A percentile compares a stretch with the other conserved stretches of the same genome.
Evolutionary conservation across 495 filamentous ascomycete species (phyloP).

Genomic region (Penicillium maclennaniae): DNA sequence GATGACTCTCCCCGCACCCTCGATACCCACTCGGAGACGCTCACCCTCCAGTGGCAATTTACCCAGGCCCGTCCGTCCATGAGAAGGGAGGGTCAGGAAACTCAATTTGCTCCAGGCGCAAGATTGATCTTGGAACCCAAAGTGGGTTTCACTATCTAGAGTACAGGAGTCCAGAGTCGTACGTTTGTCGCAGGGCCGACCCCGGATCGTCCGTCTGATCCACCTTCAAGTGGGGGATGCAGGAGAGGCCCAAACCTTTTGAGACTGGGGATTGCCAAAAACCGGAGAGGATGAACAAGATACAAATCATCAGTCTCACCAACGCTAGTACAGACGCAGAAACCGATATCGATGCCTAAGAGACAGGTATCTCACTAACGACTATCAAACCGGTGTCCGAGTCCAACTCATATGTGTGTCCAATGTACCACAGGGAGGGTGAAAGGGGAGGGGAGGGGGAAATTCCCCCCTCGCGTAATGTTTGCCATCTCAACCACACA

Average conservation of each 20-base stretch:
- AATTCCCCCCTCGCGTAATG: constrained; percentile 9
- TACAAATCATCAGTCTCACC: not conserved
- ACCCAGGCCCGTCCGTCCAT: not conserved
- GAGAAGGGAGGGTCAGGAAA: not conserved
- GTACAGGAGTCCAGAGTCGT: not conserved
- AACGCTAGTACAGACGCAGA: not conserved
- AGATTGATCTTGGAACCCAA: not conserved
- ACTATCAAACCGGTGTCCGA: constrained; percentile 10
- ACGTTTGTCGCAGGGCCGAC: constrained; percentile 11
- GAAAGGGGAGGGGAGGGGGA: not conserved
- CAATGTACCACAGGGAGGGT: constrained; percentile 16
- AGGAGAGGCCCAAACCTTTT: constrained; percentile 1
- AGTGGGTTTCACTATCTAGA: not conserved
- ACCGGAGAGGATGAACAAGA: not conserved
- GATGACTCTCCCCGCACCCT: not conserved
- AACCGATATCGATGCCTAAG: constrained; percentile 6
- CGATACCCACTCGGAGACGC: constrained; percentile 5
- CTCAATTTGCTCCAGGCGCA: not conserved
- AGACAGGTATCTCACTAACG: not conserved
- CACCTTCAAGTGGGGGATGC: constrained; percentile 14
- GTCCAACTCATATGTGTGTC: constrained; percentile 13
- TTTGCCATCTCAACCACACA: constrained; percentile 8
- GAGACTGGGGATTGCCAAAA: constrained; percentile 4
- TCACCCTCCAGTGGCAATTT: constrained; percentile 3
- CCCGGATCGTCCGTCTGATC: constrained; percentile 25